Conservation (phyloP, 345 rosid species). For the Eutrema heterophyllum region DNA sequence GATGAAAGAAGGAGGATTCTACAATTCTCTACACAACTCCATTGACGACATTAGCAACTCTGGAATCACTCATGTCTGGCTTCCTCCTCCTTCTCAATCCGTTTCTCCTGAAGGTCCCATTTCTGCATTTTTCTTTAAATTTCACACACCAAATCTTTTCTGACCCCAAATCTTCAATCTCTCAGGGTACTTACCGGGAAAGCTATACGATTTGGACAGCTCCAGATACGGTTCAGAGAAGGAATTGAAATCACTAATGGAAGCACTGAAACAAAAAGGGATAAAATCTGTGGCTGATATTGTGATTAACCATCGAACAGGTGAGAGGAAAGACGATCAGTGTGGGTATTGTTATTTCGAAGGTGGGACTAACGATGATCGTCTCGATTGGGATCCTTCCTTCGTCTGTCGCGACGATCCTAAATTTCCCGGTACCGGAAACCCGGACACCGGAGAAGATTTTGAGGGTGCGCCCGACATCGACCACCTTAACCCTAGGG, state of each 20-base stretch:
- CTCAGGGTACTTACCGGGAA: constrained; percentile 84
- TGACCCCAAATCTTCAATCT: background rate
- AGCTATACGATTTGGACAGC: constrained; percentile 65
- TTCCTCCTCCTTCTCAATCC: constrained; percentile 93
- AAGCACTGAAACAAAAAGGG: constrained; percentile 45
- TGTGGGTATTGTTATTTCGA: constrained; percentile 69
- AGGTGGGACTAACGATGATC: constrained; percentile 76
- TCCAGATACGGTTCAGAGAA: constrained; percentile 66
- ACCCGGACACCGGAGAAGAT: constrained; percentile 56
- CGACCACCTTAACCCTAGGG: constrained; percentile 69
- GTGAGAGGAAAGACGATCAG: constrained; percentile 56
- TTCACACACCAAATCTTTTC: background rate
- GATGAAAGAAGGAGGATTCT: constrained; percentile 69
- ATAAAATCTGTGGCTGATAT: constrained; percentile 78
- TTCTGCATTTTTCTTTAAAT: background rate
- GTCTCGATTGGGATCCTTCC: constrained; percentile 86
- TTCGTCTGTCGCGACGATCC: constrained; percentile 55
- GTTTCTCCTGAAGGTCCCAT: constrained; percentile 47
- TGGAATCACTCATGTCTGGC: constrained; percentile 88
- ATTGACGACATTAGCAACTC: constrained; percentile 56
- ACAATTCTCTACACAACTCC: constrained; percentile 55
- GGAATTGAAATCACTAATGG: constrained; percentile 51
- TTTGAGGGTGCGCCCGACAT: constrained; percentile 67
- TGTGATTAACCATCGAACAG: constrained; percentile 85
- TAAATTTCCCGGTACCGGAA: constrained; percentile 57